These are phyloP conservation scores for Yamadazyma pseudoaaseri DNA, from an alignment of 1,139 yeast genomes.

Conservation along the genomic window DNA sequence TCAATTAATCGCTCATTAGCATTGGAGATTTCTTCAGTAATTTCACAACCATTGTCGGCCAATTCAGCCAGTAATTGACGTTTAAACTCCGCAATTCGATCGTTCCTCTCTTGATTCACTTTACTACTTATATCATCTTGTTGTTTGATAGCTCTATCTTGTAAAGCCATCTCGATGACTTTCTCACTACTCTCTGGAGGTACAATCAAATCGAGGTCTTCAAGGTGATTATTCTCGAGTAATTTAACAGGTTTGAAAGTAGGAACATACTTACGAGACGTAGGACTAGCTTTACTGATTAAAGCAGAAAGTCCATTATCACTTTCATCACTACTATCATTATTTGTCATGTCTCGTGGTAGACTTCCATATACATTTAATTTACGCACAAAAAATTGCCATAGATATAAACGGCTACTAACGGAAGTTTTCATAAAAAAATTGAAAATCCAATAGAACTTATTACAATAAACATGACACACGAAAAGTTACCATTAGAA, in stretches of 20 bases:
- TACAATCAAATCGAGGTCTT: conserved; percentile 7
- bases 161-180: conserved; percentile 6
- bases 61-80: conserved; percentile 21
- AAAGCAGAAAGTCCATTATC: conserved; percentile 2
- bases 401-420: conserved; percentile 5
- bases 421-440: background rate
- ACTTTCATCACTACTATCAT: conserved; percentile 2
- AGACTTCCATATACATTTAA: conserved; percentile 1
- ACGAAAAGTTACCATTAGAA: conserved; percentile 42
- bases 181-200: conserved; percentile 5
- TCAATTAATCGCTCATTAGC: conserved; percentile 10
- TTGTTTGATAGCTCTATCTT: conserved; percentile 5
- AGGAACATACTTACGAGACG: background rate
- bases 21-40: background rate
- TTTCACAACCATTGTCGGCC: conserved; percentile 25
- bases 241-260: background rate
- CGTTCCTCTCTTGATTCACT: background rate
- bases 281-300: background rate
- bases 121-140: conserved; percentile 2
- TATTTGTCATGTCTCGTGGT: background rate
- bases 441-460: no score
- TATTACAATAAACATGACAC: no score
- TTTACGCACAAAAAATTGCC: conserved; percentile 3
- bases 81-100: conserved; percentile 7
- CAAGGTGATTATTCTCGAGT: background rate